Conservation (phyloP, 2,329 filamentous ascomycete genomes). For the Diaporthe australafricana region DNA sequence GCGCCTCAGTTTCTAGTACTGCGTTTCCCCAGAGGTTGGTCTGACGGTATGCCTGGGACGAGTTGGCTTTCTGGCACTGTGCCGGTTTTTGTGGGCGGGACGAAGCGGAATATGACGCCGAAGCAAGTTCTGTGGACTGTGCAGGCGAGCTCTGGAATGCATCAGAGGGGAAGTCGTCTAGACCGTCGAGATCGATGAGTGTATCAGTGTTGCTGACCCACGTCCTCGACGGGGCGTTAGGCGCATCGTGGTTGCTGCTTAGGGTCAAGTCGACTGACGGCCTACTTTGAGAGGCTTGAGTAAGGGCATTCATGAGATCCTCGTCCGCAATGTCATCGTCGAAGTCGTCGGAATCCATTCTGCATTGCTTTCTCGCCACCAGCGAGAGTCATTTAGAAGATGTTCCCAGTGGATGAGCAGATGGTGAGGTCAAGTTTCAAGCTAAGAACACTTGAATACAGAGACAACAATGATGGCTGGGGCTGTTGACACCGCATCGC, state of each 20-base stretch:
- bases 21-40: slow-evolving; percentile 65
- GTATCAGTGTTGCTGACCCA: not conserved
- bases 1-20: slow-evolving; percentile 43
- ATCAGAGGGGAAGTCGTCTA: slow-evolving; percentile 71
- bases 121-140: slow-evolving; percentile 42
- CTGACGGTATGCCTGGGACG: slow-evolving; percentile 57
- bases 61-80: slow-evolving; percentile 37
- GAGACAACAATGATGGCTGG: not conserved
- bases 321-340: slow-evolving; percentile 75
- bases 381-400: not conserved
- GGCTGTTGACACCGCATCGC: not conserved
- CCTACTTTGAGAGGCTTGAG: slow-evolving; percentile 54
- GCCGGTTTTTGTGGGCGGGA: slow-evolving; percentile 39
- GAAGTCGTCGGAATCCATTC: slow-evolving; percentile 71
- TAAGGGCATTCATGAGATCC: slow-evolving; percentile 71
- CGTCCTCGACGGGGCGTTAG: not conserved
- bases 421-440: not conserved
- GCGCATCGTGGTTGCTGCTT: not conserved
- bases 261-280: not conserved
- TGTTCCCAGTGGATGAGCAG: not conserved
- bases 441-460: not conserved
- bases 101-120: slow-evolving; percentile 21
- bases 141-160: slow-evolving; percentile 74
- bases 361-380: slow-evolving; percentile 24
- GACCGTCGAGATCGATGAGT: slow-evolving; percentile 47